Percentiles rank a stretch among this genome's conserved stretches.
Evolutionary conservation across 2,329 filamentous ascomycete species (phyloP).

Genomic region (Blastomyces percursus): DNA sequence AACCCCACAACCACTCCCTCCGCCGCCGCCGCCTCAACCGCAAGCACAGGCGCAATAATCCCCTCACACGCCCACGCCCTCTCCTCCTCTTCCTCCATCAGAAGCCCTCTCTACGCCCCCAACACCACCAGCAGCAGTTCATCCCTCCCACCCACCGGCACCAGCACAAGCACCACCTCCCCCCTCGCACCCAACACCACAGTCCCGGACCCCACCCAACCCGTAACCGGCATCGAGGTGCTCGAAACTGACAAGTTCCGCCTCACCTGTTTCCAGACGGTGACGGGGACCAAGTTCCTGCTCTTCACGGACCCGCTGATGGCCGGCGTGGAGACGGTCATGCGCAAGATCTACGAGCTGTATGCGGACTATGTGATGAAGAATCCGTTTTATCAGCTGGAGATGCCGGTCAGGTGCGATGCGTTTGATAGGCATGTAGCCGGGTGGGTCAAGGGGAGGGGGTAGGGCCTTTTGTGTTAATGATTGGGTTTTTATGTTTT

Average conservation of each 20-base stretch:
- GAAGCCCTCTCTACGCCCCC: constrained; percentile 14
- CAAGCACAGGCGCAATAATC: constrained; percentile 17
- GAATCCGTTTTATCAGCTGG: constrained; percentile 95
- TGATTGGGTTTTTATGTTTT: not conserved
- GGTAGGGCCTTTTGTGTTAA: constrained; percentile 26
- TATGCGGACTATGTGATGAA: constrained; percentile 99
- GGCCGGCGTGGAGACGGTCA: constrained; percentile 62
- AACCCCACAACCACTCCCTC: constrained; percentile 13
- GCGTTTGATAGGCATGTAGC: constrained; percentile 81
- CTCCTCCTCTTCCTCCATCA: constrained; percentile 19
- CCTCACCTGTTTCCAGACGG: constrained; percentile 87
- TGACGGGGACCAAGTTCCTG: constrained; percentile 91
- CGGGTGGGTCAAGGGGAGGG: constrained; percentile 60
- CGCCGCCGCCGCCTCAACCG: constrained; percentile 23
- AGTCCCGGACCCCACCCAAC: constrained; percentile 24
- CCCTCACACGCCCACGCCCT: constrained; percentile 14
- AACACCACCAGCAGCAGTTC: constrained; percentile 13
- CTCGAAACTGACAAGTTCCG: constrained; percentile 91
- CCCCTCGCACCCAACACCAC: constrained; percentile 27
- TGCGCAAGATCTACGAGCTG: constrained; percentile 80
- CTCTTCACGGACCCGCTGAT: constrained; percentile 88
- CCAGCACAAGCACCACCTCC: constrained; percentile 16
- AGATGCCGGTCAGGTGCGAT: constrained; percentile 95
- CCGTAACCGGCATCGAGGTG: constrained; percentile 65
- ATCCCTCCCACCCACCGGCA: constrained; percentile 27